Evolutionary conservation across 257 asterid genomes (phyloP).

Genomic region (Solanum clarkiae): DNA sequence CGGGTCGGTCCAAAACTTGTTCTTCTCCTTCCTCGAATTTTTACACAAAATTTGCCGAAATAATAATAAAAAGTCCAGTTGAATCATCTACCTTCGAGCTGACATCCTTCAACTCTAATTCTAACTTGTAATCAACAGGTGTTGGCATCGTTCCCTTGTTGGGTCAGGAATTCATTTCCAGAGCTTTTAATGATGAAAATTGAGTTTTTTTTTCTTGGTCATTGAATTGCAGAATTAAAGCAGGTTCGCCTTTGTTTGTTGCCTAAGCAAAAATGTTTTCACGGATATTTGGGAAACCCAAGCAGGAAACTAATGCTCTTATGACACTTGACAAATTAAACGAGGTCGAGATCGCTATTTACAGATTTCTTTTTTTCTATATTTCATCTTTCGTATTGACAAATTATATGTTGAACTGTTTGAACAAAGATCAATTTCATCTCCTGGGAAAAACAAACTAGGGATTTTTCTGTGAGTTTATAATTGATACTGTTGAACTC

Average conservation of each 20-base stretch:
- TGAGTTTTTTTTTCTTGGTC: not conserved
- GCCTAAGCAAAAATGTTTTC: not conserved
- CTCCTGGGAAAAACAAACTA: not conserved
- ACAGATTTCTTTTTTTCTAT: not conserved
- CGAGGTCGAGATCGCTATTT: not conserved
- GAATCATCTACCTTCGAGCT: not conserved
- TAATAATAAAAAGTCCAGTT: no score
- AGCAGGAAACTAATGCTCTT: constrained; percentile 6
- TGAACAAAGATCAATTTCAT: not conserved
- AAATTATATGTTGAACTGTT: not conserved
- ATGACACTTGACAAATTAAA: constrained; percentile 7
- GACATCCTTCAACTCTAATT: not conserved
- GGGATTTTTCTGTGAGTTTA: not conserved
- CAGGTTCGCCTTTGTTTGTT: not conserved
- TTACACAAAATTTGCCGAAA: not conserved
- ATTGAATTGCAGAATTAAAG: not conserved
- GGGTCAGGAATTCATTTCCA: not conserved
- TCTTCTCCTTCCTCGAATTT: not conserved
- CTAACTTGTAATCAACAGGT: not conserved
- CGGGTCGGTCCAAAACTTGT: not conserved
- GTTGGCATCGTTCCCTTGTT: not conserved
- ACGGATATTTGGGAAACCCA: constrained; percentile 3
- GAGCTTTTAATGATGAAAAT: not conserved
- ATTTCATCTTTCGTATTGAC: not conserved
- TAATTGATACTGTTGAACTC: not conserved